Evolutionary conservation across 345 rosid genomes (phyloP), one percentile per base, ranked within the genome.

Genomic region (Rhodamnia rubescens): DNA sequence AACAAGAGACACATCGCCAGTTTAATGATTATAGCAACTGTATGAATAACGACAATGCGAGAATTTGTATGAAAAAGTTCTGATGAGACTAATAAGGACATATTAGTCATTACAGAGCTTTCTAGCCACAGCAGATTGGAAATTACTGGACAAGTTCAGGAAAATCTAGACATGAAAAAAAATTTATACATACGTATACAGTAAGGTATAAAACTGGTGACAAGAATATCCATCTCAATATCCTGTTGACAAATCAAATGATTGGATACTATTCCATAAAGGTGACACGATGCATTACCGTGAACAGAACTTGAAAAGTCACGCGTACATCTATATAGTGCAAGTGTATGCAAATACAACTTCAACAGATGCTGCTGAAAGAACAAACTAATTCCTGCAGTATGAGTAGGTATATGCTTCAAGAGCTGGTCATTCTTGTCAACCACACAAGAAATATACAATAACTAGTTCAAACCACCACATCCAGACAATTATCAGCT

Each of bases 401-500:
- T 42, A 21, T 36, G 44, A 32, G 75, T 64, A 32, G 36, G 80
- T 69, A 69, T 69, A 69, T 69, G 18, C 78, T 32, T 69, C 47
- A 32, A 69, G 83, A 85, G 83, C 87, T 80, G n/a, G 26, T 44
- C 86, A 42, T 83, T 57, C 86, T 82, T 85, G 86, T 89, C 89
- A 90, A 81, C 88, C 89, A 85, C 86, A 86, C 87, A 85, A 87
- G 83, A 78, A 61, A 89, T 92, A 89, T 93, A 92, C 92, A 91
- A 44, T 88, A 83, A 86, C 84, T 83, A 85, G 92, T 85, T 88
- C 84, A 81, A 53, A 59, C 88, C 81, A 85, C 86, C 89, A 89
- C 89, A 87, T 90, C 88, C 88, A 85, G 86, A 85, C 84, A 87
- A 86, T 36, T 87, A 90, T 82, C 85, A 81, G 74, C 90, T 87